Evolutionary conservation across 2,329 filamentous ascomycete species (phyloP), one percentile per base, ranked within the genome.

Genomic region (Aspergillus sp.): DNA sequence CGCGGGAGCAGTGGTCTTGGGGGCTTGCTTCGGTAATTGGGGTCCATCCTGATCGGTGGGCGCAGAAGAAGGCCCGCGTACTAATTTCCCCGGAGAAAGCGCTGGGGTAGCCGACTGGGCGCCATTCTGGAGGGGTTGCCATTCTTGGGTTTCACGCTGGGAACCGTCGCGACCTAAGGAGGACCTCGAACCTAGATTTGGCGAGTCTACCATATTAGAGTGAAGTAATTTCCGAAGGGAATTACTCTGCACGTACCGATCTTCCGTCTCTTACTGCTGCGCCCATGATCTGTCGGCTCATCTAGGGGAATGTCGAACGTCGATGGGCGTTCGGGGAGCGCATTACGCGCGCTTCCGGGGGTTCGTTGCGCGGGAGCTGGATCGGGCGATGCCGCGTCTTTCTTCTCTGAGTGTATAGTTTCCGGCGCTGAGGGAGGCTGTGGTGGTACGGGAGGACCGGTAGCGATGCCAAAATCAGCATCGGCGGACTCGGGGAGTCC

Each of bases 301-400:
- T 74, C 68, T 3, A 59, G 57, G 1, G 68, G 67, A 50, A 72
- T 64, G 46, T 73, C 71, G 48, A 70, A 73, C 32, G 66, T 61
- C 14, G 70, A 71, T 14, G 64, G 65, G 33, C 68, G 63, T 20
- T 57, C 58, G 14, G 67, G 63, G 9, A 62, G 58, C n/a, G 52
- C 44, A 55, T 68, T 70, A 47, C 66, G 67, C 57, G 67, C 64
- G 45, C 64, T 69, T 46, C 63, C 60, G 10, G 67, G 65, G n/a
- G 64, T 66, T 49, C 60, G 63, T 40, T 51, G 57, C 6, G 45
- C 22, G 19, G 43, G 41, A 11, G 13, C 44, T 48, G 41, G 49
- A 10, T 41, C 35, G 41, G 57, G 60, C 30, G 60, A 60, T 47
- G 47, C 11, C 52, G 44, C 20, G 55, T 57, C 35, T 58, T 59